Conservation (phyloP, 257 asterid species). For the Datura wrightii region DNA sequence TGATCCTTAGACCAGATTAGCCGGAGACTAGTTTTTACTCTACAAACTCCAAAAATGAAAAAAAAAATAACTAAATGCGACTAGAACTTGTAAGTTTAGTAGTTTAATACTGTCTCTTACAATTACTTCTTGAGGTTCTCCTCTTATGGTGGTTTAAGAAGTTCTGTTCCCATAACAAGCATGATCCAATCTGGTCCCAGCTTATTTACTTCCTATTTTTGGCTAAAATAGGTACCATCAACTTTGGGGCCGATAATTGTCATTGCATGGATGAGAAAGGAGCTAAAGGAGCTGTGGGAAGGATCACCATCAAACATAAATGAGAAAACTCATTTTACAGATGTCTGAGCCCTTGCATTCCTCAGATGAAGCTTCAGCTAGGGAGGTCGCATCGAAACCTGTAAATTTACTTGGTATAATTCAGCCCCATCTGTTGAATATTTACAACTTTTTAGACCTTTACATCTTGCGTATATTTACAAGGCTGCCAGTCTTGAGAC, state of each 20-base stretch:
- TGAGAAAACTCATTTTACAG: constrained; percentile 66
- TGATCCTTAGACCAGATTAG: background rate
- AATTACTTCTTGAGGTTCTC: background rate
- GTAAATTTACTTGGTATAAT: constrained; percentile 17
- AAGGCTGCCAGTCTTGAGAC: constrained; percentile 10
- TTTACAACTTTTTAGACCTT: background rate
- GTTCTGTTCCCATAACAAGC: background rate
- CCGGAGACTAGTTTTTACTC: background rate
- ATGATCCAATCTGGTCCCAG: background rate
- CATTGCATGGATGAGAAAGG: constrained; percentile 82
- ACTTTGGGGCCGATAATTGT: constrained; percentile 83
- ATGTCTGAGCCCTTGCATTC: constrained; percentile 47
- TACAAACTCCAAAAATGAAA: background rate
- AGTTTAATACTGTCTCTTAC: background rate
- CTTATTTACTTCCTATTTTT: background rate
- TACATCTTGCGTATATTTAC: background rate
- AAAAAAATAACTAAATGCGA: background rate
- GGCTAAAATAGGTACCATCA: constrained; percentile 72
- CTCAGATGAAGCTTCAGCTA: constrained; percentile 15
- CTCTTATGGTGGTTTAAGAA: constrained; percentile 16
- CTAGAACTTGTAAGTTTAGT: background rate
- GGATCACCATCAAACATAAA: constrained; percentile 53
- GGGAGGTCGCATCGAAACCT: background rate
- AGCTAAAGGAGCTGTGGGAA: constrained; percentile 87
- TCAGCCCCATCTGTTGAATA: constrained; percentile 19